Base-by-base conservation (phyloP, 305 asterid genomes). In the Fraxinus angustifolia region DNA sequence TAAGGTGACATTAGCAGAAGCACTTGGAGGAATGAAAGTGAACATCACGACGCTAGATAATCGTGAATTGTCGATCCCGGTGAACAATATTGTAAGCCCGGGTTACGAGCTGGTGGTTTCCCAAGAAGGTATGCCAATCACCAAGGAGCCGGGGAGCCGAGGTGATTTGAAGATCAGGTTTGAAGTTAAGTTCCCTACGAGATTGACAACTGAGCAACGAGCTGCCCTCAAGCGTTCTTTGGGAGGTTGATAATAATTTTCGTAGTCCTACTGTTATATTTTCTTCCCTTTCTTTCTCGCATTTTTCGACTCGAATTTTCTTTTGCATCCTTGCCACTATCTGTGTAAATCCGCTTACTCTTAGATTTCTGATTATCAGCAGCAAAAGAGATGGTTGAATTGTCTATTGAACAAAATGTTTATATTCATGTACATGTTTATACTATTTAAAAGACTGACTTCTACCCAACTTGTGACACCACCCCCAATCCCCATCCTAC, bases 131-230 rank as follows among this genome's bases (percentile, higher is more conserved):
- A 91, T 94, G 98, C 96, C 98, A 0, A 87, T 94, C 26, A 86
- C 92, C 0, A 90, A 86, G 80, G 98, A 89, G 79, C 90, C 89
- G 0, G 79, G 89, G 1, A 87, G 83, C 2, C 80, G 86, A 40
- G 98, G 99, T 21, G 96, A 92, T 87, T 82, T 94, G 85, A 94
- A 83, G 88, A 87, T 94, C 83, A 81, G 58, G 14, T 96, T 96
- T 76, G 92, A 94, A 10, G 95, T 93, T 17, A 82, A 78, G 85
- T 96, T 93, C 45, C 99, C 99, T 0, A 79, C 88, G 1, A 90
- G 38, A 40, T 78, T 96, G 85, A 87, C 98, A 1, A 17, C 89
- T 0, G 97, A 94, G 78, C 99, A 96, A 87, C 83, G 84, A 74
- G 88, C 89, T 0, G 91, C 83, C 12, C 88, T 96, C 72, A 91